Conservation (phyloP, 2,329 filamentous ascomycete species). For the Hypoxylon sp. region DNA sequence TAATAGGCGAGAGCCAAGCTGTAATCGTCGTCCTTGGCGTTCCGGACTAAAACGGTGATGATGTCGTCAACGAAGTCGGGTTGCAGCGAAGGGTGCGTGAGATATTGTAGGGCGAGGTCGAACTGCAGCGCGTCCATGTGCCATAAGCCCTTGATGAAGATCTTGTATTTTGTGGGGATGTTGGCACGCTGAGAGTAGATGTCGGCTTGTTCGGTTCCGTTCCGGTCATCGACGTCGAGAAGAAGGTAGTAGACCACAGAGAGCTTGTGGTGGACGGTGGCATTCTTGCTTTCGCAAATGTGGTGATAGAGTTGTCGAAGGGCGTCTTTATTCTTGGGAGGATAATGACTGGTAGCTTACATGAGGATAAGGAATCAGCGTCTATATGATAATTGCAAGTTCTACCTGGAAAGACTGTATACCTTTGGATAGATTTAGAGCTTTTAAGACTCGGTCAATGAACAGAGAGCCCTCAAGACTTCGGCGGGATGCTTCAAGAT, state of each 20-base stretch:
- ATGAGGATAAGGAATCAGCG: slow-evolving; percentile 46
- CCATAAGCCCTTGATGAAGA: slow-evolving; percentile 88
- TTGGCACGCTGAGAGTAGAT: slow-evolving; percentile 73
- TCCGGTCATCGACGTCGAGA: slow-evolving; percentile 76
- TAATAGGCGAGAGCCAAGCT: slow-evolving; percentile 83
- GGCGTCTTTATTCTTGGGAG: slow-evolving; percentile 77
- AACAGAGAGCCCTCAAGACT: slow-evolving; percentile 79
- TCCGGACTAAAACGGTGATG: slow-evolving; percentile 75
- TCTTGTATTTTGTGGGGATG: slow-evolving; percentile 81
- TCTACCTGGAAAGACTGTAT: slow-evolving; percentile 32
- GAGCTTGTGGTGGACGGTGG: slow-evolving; percentile 82
- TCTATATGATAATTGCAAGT: slow-evolving; percentile 19
- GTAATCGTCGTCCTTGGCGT: slow-evolving; percentile 71
- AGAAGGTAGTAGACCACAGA: slow-evolving; percentile 88
- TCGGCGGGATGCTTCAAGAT: slow-evolving; percentile 77
- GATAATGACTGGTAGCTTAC: slow-evolving; percentile 75
- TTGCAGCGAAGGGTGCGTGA: slow-evolving; percentile 83
- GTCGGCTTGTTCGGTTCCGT: slow-evolving; percentile 58
- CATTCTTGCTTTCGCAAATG: slow-evolving; percentile 72
- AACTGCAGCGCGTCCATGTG: slow-evolving; percentile 81
- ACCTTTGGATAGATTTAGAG: slow-evolving; percentile 80
- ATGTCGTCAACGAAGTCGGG: slow-evolving; percentile 90
- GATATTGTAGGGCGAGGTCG: slow-evolving; percentile 77
- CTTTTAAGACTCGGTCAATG: slow-evolving; percentile 81
- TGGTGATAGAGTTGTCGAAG: slow-evolving; percentile 79